Evolutionary conservation across 2,329 filamentous ascomycete genomes (phyloP), one percentile per base, ranked within the genome.

Genomic region (Tricladium varicosporioides): DNA sequence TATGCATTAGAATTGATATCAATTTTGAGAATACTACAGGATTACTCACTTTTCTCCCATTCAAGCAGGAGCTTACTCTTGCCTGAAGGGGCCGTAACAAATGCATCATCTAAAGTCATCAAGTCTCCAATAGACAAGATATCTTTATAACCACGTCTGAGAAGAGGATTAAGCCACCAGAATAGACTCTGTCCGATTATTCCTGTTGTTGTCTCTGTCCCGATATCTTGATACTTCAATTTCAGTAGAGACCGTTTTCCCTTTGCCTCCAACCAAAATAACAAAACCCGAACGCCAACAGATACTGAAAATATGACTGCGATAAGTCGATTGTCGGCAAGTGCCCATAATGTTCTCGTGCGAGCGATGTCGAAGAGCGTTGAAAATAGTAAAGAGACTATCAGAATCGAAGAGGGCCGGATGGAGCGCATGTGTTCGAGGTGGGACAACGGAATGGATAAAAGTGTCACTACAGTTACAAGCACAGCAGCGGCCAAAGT

Each of bases 401-500:
- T 44, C 8, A 56, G 40, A 40, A 51, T 18, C 5, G 27, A 45
- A 32, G 47, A 51, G 11, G 52, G 53, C 5, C 42, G 36, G n/a
- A 56, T 51, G 1, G 53, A 56, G 13, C 40, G 40, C 22, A 13
- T 33, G 22, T 54, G 48, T 14, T 56, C 53, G 22, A 18, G 31
- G 11, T 42, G 42, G 18, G 47, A 51, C 5, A 56, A 36, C 9
- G 42, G 19, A n/a, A 16, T 15, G 27, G 27, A 48, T 22, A 48
- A 11, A 13, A 51, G 40, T 16, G 43, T 45, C 11, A n/a, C 31
- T 16, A 16, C 43, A 36, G 33, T n/a, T 8, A 42, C 27, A 16
- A 56, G 13, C 19, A 22, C 48, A 10, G 15, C 18, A 4, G 40
- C n/a, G 11, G 48, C 14, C 69, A 78, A 2, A 11, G 54, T 48